phyloP scores from a whole-genome alignment of 129 eudicot genomes.

The Solidago caesia region DNA sequence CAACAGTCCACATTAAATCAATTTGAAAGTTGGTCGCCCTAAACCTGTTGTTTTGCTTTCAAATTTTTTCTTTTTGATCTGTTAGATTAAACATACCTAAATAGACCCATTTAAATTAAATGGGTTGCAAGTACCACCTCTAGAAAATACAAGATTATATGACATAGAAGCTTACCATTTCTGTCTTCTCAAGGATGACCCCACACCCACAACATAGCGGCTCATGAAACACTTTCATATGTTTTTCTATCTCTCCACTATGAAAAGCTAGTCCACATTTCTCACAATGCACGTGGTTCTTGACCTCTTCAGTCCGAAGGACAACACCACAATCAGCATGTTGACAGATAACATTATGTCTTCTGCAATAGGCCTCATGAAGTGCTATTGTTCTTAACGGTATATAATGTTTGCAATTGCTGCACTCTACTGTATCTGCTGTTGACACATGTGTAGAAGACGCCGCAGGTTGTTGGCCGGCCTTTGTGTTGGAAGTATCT shows the following conservation, averaged over 20 bases:
- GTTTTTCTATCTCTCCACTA: constrained; percentile 75
- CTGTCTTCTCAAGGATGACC: constrained; percentile 70
- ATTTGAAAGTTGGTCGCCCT: neutral
- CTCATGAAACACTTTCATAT: constrained; percentile 88
- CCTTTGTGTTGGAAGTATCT: constrained; percentile 40
- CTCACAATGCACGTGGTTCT: constrained; percentile 78
- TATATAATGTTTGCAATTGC: constrained; percentile 79
- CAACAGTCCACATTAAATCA: too few species aligned
- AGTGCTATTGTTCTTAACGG: constrained; percentile 78
- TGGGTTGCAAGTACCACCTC: neutral
- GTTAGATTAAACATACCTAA: too few species aligned
- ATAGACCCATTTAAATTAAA: neutral
- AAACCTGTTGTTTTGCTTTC: neutral
- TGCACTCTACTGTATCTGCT: constrained; percentile 73
- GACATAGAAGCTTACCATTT: constrained; percentile 59
- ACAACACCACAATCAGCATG: constrained; percentile 83
- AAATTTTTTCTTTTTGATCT: too few species aligned
- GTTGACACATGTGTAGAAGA: constrained; percentile 39
- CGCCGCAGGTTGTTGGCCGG: constrained; percentile 55
- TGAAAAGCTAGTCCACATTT: constrained; percentile 89
- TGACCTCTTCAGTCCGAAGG: constrained; percentile 73
- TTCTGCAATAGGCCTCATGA: constrained; percentile 85
- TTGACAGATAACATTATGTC: constrained; percentile 75
- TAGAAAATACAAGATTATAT: neutral
- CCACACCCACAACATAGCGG: constrained; percentile 86